Percentiles rank a stretch among this genome's conserved stretches.
These are phyloP conservation scores for Xylaria sp. DNA, from an alignment of 2,329 filamentous ascomycete species.

Conservation along the genomic window DNA sequence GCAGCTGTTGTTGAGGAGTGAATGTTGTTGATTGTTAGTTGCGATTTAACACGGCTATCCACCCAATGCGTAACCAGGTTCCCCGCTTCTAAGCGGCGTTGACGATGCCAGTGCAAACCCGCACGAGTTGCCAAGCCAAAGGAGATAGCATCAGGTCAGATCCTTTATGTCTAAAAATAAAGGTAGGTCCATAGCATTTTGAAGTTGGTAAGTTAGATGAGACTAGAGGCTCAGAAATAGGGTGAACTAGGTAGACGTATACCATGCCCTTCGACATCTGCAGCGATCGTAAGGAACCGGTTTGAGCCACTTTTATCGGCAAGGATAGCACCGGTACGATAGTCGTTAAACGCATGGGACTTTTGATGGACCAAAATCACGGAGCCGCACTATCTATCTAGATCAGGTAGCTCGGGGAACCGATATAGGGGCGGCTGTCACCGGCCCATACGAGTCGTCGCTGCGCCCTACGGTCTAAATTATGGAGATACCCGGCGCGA, in stretches of 20 bases:
- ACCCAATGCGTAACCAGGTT: no score
- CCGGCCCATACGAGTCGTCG: constrained; percentile 16
- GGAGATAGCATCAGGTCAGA: no score
- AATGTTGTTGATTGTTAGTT: no score
- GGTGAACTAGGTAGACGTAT: no score
- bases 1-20: no score
- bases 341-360: no score
- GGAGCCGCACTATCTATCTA: not conserved
- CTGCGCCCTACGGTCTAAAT: constrained; percentile 20
- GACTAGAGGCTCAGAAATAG: not conserved
- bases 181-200: no score
- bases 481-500: not conserved
- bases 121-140: not conserved
- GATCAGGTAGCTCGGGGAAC: constrained; percentile 2
- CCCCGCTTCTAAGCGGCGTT: constrained; percentile 11
- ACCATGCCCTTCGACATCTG: not conserved
- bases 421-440: constrained; percentile 19
- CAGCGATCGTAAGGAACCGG: not conserved
- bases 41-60: no score
- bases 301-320: no score
- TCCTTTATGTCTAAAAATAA: no score
- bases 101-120: not conserved
- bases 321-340: not conserved
- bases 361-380: no score
- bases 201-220: constrained; percentile 1